Evolutionary conservation across 306 rosid genomes (phyloP).

Genomic region (Cucurbita pepo): DNA sequence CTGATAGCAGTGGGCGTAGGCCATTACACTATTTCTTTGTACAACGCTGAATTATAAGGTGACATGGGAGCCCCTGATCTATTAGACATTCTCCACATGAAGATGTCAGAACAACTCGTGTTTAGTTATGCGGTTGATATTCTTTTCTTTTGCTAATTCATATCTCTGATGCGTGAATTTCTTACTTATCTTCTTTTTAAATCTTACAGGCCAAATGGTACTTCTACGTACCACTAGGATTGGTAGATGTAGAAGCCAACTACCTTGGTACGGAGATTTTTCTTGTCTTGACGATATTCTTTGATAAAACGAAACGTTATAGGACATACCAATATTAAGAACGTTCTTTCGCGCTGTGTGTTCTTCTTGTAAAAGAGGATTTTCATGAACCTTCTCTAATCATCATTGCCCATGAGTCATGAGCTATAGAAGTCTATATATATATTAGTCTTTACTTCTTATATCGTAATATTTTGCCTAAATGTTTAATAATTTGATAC

Average conservation of each 20-base stretch:
- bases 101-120: background rate
- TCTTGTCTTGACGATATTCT: background rate
- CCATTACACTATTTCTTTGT: background rate
- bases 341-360: background rate
- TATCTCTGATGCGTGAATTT: background rate
- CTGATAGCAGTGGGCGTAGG: too few species aligned
- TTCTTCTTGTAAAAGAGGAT: background rate
- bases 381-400: background rate
- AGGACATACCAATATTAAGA: background rate
- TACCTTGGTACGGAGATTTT: constrained; percentile 50
- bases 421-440: background rate
- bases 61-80: background rate
- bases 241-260: constrained; percentile 92
- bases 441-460: background rate
- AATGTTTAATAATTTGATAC: background rate
- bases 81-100: background rate
- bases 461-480: background rate
- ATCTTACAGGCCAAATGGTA: constrained; percentile 75
- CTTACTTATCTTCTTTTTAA: constrained; percentile 4
- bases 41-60: background rate
- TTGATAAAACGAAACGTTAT: background rate
- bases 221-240: constrained; percentile 57
- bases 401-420: background rate
- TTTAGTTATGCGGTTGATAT: background rate
- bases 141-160: background rate